Evolutionary conservation across 1,284 basidiomycete genomes (phyloP), one percentile per base, ranked within the genome.

Genomic region (Ceratobasidium sp.): DNA sequence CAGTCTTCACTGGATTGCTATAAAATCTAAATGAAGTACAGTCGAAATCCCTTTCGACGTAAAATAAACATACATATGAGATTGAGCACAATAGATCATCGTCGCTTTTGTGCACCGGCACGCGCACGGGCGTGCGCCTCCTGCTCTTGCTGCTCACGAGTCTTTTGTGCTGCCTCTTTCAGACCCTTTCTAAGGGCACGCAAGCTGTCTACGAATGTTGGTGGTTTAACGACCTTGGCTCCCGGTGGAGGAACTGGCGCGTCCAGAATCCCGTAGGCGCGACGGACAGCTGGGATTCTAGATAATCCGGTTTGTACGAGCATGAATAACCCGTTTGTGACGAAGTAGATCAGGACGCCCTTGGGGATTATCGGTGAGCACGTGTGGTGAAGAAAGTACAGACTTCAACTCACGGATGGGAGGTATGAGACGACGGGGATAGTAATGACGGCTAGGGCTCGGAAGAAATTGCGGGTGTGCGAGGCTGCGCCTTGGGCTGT

Each of bases 381-480:
- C 19, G 46, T 7, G 51, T 19, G 19, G 22, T 25, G 2, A 8
- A n/a, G 17, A 3, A 37, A 17, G 43, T 40, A 13, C 43, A 22
- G 34, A 43, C 19, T 37, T 4, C 57, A 51, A 76, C 64, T 74
- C 70, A 79, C 79, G 22, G 79, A 80, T 0, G 80, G 79, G 75
- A 86, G 83, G 61, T 81, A 80, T 25, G 83, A 82, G 61, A 77
- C 90, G 81, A 95, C 85, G 78, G 85, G 89, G 43, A 94, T 83
- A 40, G 89, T 86, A 29, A 87, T 79, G 49, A 93, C 80, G 13
- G 91, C 89, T 25, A 92, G 81, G 11, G 91, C 81, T 2, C 92
- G 88, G 81, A 97, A 87, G 66, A 86, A 83, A 81, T 96, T 95
- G 87, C 93, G 90, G 74, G 92, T 83, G 83, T 95, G 92, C 29